Percentiles rank a stretch among this genome's conserved stretches.
Conservation (phyloP, 164 flowering plant genomes). For the Chloranthus sessilifolius region DNA sequence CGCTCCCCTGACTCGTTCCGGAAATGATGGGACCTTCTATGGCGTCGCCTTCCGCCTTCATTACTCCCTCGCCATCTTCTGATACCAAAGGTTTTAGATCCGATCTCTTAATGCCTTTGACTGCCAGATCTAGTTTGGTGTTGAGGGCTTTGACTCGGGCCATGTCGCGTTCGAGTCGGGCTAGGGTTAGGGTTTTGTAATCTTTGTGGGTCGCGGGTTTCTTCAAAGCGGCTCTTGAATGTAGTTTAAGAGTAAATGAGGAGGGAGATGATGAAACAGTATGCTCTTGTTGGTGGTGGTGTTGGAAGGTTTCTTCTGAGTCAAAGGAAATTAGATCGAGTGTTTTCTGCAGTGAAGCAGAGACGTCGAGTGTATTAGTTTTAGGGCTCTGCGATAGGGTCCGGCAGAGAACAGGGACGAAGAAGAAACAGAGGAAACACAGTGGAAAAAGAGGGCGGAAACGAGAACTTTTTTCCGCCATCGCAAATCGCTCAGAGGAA, state of each 20-base stretch:
- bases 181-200: conserved; percentile 47
- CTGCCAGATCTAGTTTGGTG: conserved; percentile 49
- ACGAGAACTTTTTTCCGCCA: conserved; percentile 3
- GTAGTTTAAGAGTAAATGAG: conserved; percentile 28
- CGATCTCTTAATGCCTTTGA: conserved; percentile 27
- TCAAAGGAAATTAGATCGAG: conserved; percentile 22
- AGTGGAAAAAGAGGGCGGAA: not conserved
- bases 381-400: conserved; percentile 8
- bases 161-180: conserved; percentile 62
- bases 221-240: conserved; percentile 20
- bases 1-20: conserved; percentile 80
- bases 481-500: not conserved
- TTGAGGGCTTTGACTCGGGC: conserved; percentile 54
- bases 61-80: conserved; percentile 1
- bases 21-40: conserved; percentile 60
- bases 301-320: conserved; percentile 9
- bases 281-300: conserved; percentile 9
- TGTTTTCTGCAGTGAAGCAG: conserved; percentile 36
- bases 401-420: conserved; percentile 24
- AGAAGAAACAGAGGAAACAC: conserved; percentile 3
- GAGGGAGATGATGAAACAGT: conserved; percentile 13
- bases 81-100: conserved; percentile 39
- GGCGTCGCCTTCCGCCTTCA: conserved; percentile 15
- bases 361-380: conserved; percentile 46
- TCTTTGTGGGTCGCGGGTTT: conserved; percentile 25